Evolutionary conservation across 2,329 filamentous ascomycete species (phyloP), one percentile per base, ranked within the genome.

Genomic region (Diaporthe ilicicola): DNA sequence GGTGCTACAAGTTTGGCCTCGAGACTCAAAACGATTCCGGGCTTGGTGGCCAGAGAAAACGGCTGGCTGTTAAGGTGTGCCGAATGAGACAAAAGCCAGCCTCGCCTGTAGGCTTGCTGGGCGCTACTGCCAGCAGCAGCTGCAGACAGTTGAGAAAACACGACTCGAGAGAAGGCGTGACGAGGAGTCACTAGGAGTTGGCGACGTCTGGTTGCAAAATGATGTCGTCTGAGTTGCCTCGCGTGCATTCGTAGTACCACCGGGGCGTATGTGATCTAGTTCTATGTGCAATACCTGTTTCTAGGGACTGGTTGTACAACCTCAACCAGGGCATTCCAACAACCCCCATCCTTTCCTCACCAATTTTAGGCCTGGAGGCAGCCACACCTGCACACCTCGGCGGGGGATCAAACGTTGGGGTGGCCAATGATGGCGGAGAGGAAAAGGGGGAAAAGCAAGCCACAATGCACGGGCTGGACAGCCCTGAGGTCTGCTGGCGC

Each of bases 191-290:
- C 27, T 42, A 48, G 6, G 39, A 46, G 34, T 1, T 27, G 39
- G 32, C 39, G 10, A 15, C 56, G 19, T 22, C 39, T 46, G 32
- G 39, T 6, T 34, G 59, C 59, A 48, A 48, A 46, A 42, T 39
- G 42, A 48, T 34, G 59, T 62, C 59, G 59, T 62, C 59, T 62
- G 59, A 27, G 34, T 62, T 62, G 42, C 59, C 42, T 62, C 59
- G 48, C 59, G 59, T 62, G 59, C 59, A 48, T 48, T 24, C 24
- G 59, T 62, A 15, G 32, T 34, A 34, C 32, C n/a, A n/a, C n/a
- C n/a, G n/a, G n/a, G 32, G 32, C 4, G 32, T 34, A 34, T 34
- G 32, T 34, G 9, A 34, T 34, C 32, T 34, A 34, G 9, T 4
- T 34, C 56, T 42, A 62, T 62, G 56, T 39, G 56, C 56, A 54